Conservation (phyloP, 2,329 filamentous ascomycete species). For the Ceratocystis diversiconidia region DNA sequence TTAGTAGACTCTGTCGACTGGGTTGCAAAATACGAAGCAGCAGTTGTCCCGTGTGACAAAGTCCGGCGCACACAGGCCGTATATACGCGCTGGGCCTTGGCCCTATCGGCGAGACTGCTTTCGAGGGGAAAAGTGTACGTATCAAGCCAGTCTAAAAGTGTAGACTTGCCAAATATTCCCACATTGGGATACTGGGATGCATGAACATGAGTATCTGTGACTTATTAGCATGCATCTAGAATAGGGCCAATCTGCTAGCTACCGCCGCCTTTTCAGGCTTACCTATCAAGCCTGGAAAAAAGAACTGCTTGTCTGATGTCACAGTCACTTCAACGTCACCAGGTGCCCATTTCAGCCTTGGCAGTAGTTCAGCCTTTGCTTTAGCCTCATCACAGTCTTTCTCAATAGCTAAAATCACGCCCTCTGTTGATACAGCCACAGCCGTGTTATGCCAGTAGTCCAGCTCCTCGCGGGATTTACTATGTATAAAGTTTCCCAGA, state of each 20-base stretch:
- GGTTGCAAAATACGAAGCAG: slow-evolving; percentile 88
- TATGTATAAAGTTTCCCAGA: slow-evolving; percentile 42
- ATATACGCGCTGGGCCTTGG: slow-evolving; percentile 58
- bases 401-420: slow-evolving; percentile 38
- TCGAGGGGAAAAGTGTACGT: slow-evolving; percentile 94
- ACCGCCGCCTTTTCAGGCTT: slow-evolving; percentile 21
- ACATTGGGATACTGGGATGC: slow-evolving; percentile 89
- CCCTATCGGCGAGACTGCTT: slow-evolving; percentile 50
- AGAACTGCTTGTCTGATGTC: slow-evolving; percentile 46
- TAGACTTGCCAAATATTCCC: slow-evolving; percentile 86
- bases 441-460: slow-evolving; percentile 38
- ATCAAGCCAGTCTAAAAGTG: slow-evolving; percentile 83
- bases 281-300: slow-evolving; percentile 76
- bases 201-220: slow-evolving; percentile 84
- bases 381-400: slow-evolving; percentile 24
- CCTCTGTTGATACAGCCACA: slow-evolving; percentile 35
- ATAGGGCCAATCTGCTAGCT: not conserved
- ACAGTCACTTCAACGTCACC: slow-evolving; percentile 28
- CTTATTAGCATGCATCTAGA: slow-evolving; percentile 19
- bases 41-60: slow-evolving; percentile 81
- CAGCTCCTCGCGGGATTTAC: slow-evolving; percentile 33
- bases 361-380: slow-evolving; percentile 26
- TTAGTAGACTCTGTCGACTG: slow-evolving; percentile 81
- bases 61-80: slow-evolving; percentile 63
- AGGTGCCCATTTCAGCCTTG: slow-evolving; percentile 33